Evolutionary conservation across 2,329 filamentous ascomycete genomes (phyloP).

Genomic region (Pestalotiopsis sp.): DNA sequence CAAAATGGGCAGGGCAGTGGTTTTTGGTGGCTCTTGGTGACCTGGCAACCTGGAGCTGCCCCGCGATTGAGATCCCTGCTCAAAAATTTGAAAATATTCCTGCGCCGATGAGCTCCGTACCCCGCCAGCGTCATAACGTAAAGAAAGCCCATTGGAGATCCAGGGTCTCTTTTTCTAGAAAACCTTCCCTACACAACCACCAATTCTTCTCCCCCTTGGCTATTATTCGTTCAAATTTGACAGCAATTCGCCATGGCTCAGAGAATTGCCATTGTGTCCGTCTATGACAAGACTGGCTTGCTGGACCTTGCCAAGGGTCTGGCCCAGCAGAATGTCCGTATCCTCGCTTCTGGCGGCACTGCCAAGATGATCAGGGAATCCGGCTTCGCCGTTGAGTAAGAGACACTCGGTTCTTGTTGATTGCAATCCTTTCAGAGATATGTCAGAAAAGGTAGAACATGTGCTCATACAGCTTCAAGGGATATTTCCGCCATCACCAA

Average conservation of each 20-base stretch:
- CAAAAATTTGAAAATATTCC: constrained; percentile 6
- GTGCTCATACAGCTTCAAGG: constrained; percentile 45
- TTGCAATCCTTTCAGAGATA: neutral
- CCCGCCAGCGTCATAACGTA: constrained; percentile 4
- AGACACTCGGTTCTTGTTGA: neutral
- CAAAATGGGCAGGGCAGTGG: neutral
- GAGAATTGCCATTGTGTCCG: constrained; percentile 87
- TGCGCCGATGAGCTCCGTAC: constrained; percentile 9
- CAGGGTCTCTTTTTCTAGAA: neutral
- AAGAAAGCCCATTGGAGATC: neutral
- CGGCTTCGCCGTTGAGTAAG: constrained; percentile 89
- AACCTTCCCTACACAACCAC: neutral
- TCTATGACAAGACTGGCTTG: constrained; percentile 98
- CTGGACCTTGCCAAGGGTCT: constrained; percentile 91
- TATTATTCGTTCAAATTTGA: neutral
- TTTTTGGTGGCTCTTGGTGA: no score
- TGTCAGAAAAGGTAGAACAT: neutral
- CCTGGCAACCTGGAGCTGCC: constrained; percentile 7
- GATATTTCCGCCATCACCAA: constrained; percentile 97
- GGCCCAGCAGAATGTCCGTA: constrained; percentile 84
- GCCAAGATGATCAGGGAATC: constrained; percentile 96
- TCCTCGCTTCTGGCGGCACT: constrained; percentile 93
- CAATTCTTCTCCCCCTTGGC: neutral
- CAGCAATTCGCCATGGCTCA: constrained; percentile 41
- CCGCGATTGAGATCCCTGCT: constrained; percentile 10